Evolutionary conservation across 306 rosid species (phyloP).

Genomic region (Prunus armeniaca): DNA sequence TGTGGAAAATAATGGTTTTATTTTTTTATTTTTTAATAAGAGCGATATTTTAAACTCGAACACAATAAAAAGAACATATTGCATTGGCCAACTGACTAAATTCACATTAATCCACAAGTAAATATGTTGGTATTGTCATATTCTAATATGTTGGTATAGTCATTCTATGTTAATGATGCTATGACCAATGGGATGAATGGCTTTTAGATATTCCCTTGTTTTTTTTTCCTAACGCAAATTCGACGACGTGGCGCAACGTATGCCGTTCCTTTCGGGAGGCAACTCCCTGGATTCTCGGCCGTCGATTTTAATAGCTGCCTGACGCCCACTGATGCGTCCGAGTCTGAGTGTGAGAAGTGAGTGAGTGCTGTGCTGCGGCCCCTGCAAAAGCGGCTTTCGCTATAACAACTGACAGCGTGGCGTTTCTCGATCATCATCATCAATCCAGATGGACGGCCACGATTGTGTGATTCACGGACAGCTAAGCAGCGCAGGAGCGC

Average conservation of each 20-base stretch:
- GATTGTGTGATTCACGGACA: constrained; percentile 15
- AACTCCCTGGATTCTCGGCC: constrained; percentile 17
- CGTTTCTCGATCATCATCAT: constrained; percentile 5
- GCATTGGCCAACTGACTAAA: no score
- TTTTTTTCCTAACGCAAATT: not conserved
- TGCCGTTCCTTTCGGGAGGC: not conserved
- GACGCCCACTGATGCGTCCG: no score
- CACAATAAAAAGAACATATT: rapidly evolving
- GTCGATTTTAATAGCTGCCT: not conserved
- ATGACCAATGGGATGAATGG: no score
- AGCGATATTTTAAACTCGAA: no score
- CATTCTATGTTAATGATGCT: no score
- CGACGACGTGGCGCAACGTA: constrained; percentile 24
- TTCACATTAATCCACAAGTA: no score
- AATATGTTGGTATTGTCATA: no score
- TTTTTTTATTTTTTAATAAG: rapidly evolving
- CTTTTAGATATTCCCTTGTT: no score
- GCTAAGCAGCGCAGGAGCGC: not conserved
- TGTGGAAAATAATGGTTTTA: no score
- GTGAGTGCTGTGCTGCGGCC: not conserved
- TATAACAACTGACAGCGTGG: constrained; percentile 12
- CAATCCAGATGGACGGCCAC: constrained; percentile 23
- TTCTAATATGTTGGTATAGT: no score
- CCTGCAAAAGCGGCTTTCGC: constrained; percentile 31
- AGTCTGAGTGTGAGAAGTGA: not conserved